Percentiles rank a stretch among this genome's conserved stretches.
Evolutionary conservation across 352 stramenopile species (phyloP).

Genomic region (Phytophthora agathidicida): DNA sequence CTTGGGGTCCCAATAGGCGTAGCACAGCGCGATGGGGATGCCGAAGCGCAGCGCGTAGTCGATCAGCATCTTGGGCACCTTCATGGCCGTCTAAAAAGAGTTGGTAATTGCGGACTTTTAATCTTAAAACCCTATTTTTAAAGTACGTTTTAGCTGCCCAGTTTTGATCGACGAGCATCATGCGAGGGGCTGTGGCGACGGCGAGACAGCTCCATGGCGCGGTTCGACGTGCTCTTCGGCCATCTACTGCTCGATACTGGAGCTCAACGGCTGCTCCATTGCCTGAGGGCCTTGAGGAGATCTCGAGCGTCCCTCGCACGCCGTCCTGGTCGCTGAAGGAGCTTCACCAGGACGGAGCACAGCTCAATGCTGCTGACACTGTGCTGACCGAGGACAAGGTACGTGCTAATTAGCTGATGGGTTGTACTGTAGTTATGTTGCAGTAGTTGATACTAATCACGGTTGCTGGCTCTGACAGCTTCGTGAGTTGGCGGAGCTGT

Average conservation of each 20-base stretch:
- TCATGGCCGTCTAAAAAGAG: constrained; percentile 43
- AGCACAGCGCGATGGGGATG: constrained; percentile 67
- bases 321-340: constrained; percentile 85
- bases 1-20: constrained; percentile 75
- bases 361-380: constrained; percentile 43
- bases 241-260: constrained; percentile 10
- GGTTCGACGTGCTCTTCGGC: constrained; percentile 3
- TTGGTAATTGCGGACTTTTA: constrained; percentile 18
- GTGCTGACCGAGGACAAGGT: constrained; percentile 76
- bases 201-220: constrained; percentile 25
- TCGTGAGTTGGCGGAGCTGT: constrained; percentile 80
- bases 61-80: constrained; percentile 84
- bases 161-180: constrained; percentile 1
- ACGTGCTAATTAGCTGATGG: not conserved
- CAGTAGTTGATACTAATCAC: not conserved
- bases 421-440: no score
- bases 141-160: constrained; percentile 4
- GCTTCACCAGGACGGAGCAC: constrained; percentile 65
- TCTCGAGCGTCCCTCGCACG: constrained; percentile 62
- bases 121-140: no score
- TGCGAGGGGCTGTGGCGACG: constrained; percentile 18
- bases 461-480: constrained; percentile 43
- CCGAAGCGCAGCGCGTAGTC: constrained; percentile 81
- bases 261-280: constrained; percentile 27
- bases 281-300: constrained; percentile 64